phyloP scores from a whole-genome alignment of 139 green algal species.

The Pseudopediastrum boryanum region DNA sequence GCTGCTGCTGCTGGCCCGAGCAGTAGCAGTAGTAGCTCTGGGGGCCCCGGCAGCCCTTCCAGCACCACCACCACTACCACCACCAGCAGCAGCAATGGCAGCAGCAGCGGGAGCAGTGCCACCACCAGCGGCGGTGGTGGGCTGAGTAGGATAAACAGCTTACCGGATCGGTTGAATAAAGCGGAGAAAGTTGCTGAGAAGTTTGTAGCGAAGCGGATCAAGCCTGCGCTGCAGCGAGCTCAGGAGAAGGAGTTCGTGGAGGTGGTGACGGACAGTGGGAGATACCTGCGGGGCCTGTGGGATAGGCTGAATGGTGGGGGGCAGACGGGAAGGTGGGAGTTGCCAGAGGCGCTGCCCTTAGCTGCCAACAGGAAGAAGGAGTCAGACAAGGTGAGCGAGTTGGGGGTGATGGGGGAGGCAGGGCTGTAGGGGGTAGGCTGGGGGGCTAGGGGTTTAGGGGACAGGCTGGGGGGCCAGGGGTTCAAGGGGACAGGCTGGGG shows the following conservation, averaged over 20 bases:
- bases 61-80: background rate
- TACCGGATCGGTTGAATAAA: too few species aligned
- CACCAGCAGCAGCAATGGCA: background rate
- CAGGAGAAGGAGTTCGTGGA: slow-evolving; percentile 56
- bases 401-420: slow-evolving; percentile 10
- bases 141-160: background rate
- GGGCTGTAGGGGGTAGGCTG: background rate
- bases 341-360: slow-evolving; percentile 59
- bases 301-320: slow-evolving; percentile 76
- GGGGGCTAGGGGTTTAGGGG: too few species aligned
- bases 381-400: slow-evolving; percentile 51
- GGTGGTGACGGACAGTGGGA: slow-evolving; percentile 51
- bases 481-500: too few species aligned
- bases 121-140: background rate
- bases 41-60: background rate
- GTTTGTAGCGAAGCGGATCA: slow-evolving; percentile 74
- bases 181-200: slow-evolving; percentile 75
- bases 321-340: slow-evolving; percentile 8
- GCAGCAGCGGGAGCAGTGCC: slow-evolving; percentile 30
- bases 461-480: too few species aligned
- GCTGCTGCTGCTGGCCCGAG: background rate
- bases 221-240: slow-evolving; percentile 70
- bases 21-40: background rate
- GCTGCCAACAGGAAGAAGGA: slow-evolving; percentile 50
- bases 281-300: slow-evolving; percentile 77